Evolutionary conservation across 345 rosid species (phyloP), one percentile per base, ranked within the genome.

Genomic region (Lagerstroemia speciosa): DNA sequence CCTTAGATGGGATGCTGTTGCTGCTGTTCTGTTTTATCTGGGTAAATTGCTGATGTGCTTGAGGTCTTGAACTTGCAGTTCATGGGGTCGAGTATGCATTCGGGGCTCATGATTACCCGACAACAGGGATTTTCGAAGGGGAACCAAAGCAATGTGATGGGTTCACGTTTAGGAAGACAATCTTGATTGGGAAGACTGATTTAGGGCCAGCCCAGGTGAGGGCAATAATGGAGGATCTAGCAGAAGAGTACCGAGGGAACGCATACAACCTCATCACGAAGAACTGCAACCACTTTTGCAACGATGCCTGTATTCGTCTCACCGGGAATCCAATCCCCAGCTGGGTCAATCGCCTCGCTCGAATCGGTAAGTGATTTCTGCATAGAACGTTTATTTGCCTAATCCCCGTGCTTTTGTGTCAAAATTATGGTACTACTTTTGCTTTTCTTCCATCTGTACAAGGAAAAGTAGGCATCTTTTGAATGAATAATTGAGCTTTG

Each of bases 271-370:
- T 92, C 66, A 95, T 95, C 61, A 87, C 97, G 62, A 95, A 92
- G 82, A 95, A 92, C 73, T 95, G 98, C 72, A 95, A 95, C 80
- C 99, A 95, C 81, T 95, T 95, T 80, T 95, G 98, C 82, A 83
- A 95, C 16, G 92, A 87, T 60, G 93, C 90, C 66, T 92, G 98
- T 72, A 41, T 92, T 48, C 83, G 77, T 66, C 75, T 95, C 48
- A 82, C 97, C 5, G 93, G 91, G 29, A 95, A 90, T 76, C 89
- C 91, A 24, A 91, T 95, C 63, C 98, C 99, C 9, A 88, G 80
- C 53, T 92, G 98, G 99, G 92, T 95, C 72, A 95, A 95, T 72
- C 96, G 98, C 0, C 96, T 95, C 27, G 98, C 99, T 3, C 78
- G 93, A 87, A 92, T 94, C 22, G 99, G 99, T 91, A 81, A 77